These are phyloP conservation scores for Fremontodendron californicum DNA, from an alignment of 345 rosid species.

Conservation along the genomic window DNA sequence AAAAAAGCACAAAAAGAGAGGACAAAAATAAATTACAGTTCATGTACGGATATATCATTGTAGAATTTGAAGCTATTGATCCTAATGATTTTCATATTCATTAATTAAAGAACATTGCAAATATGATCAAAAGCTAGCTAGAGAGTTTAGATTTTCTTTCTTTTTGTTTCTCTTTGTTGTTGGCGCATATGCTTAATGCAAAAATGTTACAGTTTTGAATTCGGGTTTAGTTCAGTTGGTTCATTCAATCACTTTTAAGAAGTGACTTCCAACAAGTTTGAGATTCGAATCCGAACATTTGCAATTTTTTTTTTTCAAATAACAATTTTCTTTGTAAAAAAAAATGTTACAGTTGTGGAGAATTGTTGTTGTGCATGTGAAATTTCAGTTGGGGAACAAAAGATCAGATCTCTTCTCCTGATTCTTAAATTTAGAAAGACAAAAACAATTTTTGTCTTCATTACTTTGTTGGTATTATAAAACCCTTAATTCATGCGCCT, in stretches of 20 bases:
- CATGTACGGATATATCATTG: background rate
- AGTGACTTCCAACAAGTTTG: no score
- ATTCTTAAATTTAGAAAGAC: constrained; percentile 3
- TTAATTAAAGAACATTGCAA: background rate
- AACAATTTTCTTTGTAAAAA: background rate
- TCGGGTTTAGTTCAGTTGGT: no score
- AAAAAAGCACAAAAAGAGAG: no score
- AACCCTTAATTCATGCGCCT: constrained; percentile 21
- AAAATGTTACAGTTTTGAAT: background rate
- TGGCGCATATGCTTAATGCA: background rate
- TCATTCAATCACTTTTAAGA: no score
- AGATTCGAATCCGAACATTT: no score
- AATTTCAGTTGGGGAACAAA: background rate
- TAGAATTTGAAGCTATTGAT: constrained; percentile 1
- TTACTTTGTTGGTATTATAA: constrained; percentile 12
- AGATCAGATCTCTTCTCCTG: constrained; percentile 5
- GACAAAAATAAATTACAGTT: background rate
- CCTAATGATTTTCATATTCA: background rate
- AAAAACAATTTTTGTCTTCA: constrained; percentile 20
- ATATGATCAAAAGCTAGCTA: background rate
- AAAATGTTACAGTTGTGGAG: background rate
- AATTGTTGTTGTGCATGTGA: constrained; percentile 21
- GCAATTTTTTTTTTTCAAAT: no score
- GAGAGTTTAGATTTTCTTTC: background rate
- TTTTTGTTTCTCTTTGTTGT: background rate